These are phyloP conservation scores for Trichoderma parareesei DNA, from an alignment of 495 filamentous ascomycete species.

Conservation along the genomic window DNA sequence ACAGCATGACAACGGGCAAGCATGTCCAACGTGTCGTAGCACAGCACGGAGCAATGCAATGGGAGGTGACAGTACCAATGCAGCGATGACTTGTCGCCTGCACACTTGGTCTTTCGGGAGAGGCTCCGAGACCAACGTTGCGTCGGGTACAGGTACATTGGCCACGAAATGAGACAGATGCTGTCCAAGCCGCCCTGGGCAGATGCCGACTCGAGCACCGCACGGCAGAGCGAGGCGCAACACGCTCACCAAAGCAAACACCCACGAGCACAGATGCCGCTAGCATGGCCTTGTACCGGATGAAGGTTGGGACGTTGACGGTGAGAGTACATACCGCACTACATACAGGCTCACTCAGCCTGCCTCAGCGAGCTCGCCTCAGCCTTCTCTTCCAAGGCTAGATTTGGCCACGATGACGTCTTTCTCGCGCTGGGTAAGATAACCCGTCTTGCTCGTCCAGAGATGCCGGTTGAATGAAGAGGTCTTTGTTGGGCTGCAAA, in stretches of 20 bases:
- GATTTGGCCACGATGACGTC: conserved; percentile 3
- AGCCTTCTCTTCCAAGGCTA: neutral
- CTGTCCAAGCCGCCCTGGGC: neutral
- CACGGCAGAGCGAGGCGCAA: neutral
- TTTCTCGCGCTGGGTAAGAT: neutral
- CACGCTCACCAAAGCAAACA: neutral
- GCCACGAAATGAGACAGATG: neutral
- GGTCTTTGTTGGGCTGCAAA: neutral
- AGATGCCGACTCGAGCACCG: neutral
- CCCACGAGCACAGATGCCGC: neutral
- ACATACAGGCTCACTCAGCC: neutral
- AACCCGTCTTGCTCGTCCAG: neutral
- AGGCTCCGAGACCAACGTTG: neutral
- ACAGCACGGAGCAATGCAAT: conserved; percentile 5
- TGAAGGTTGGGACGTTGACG: too few species aligned
- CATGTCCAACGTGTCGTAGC: conserved; percentile 6
- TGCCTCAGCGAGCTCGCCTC: neutral
- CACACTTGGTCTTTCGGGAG: neutral
- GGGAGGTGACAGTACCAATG: neutral
- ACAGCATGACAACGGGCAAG: neutral
- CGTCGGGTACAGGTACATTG: neutral
- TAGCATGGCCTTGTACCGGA: neutral
- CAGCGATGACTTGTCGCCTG: conserved; percentile 9
- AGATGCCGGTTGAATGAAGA: neutral
- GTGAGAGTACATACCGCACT: neutral